phyloP scores from a whole-genome alignment of 139 green algal genomes.

The Picochlorum sp. region DNA sequence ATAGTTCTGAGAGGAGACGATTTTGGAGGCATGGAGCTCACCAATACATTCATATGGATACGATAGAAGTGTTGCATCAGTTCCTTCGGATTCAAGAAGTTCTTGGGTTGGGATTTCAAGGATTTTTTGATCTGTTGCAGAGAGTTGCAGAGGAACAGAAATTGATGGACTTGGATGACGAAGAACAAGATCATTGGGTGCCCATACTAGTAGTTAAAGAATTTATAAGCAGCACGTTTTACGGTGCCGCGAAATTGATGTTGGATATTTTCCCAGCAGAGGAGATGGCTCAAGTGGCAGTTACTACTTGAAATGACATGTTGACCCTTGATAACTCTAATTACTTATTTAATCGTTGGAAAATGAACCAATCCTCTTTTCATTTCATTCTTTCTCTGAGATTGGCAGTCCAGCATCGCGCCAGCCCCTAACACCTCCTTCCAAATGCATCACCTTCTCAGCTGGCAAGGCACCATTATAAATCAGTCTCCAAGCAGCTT shows the following conservation, averaged over 20 bases:
- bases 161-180: slow-evolving; percentile 29
- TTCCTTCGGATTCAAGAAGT: slow-evolving; percentile 24
- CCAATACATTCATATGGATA: slow-evolving; percentile 22
- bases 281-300: background rate
- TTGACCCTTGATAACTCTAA: background rate
- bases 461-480: background rate
- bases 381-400: slow-evolving; percentile 24
- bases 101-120: slow-evolving; percentile 25
- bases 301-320: background rate
- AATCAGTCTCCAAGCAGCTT: slow-evolving; percentile 21
- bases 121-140: slow-evolving; percentile 42
- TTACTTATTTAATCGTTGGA: slow-evolving; percentile 6
- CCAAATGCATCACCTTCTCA: slow-evolving; percentile 25
- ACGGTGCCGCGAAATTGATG: slow-evolving; percentile 14
- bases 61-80: slow-evolving; percentile 23
- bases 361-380: too few species aligned
- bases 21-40: slow-evolving; percentile 5
- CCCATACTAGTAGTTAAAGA: slow-evolving; percentile 25
- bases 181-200: slow-evolving; percentile 32
- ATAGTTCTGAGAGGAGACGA: slow-evolving; percentile 1
- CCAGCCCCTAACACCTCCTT: slow-evolving; percentile 39
- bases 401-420: slow-evolving; percentile 15
- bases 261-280: slow-evolving; percentile 14
- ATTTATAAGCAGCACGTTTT: slow-evolving; percentile 6
- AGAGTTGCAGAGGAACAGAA: slow-evolving; percentile 24